phyloP scores from a whole-genome alignment of 2,329 filamentous ascomycete species.

The Monosporascus sp. region DNA sequence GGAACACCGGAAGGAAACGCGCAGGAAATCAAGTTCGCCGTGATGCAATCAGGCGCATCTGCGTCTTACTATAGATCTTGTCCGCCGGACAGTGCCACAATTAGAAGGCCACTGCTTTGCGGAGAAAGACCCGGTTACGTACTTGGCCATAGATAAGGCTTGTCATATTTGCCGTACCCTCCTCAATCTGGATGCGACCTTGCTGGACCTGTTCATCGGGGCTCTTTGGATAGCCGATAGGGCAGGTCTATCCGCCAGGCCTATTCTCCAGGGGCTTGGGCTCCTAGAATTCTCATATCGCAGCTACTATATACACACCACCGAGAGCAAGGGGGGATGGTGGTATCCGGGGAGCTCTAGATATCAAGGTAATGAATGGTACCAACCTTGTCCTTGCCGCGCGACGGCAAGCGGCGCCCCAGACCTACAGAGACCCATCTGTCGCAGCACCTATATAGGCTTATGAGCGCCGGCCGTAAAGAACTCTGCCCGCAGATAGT shows the following conservation, averaged over 20 bases:
- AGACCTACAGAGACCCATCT: not conserved
- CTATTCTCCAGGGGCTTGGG: no score
- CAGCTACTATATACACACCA: no score
- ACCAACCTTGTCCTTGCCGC: not conserved
- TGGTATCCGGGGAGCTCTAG: no score
- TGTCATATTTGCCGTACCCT: not conserved
- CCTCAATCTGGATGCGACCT: no score
- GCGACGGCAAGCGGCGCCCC: not conserved
- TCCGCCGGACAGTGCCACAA: slow-evolving; percentile 9
- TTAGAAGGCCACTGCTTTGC: not conserved
- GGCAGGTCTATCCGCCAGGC: no score
- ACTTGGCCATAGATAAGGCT: not conserved
- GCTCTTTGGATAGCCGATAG: no score
- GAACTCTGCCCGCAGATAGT: no score
- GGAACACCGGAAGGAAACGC: slow-evolving; percentile 3
- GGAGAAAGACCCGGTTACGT: not conserved
- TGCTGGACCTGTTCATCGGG: no score
- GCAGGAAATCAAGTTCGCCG: slow-evolving; percentile 15
- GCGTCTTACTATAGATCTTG: slow-evolving; percentile 21
- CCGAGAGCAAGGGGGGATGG: no score
- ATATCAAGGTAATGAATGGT: no score
- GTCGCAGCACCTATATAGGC: not conserved
- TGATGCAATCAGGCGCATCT: slow-evolving; percentile 21
- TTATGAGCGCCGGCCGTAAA: no score
- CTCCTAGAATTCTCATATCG: no score